phyloP scores from a whole-genome alignment of 495 filamentous ascomycete species.

The Aspergillus bridgeri region DNA sequence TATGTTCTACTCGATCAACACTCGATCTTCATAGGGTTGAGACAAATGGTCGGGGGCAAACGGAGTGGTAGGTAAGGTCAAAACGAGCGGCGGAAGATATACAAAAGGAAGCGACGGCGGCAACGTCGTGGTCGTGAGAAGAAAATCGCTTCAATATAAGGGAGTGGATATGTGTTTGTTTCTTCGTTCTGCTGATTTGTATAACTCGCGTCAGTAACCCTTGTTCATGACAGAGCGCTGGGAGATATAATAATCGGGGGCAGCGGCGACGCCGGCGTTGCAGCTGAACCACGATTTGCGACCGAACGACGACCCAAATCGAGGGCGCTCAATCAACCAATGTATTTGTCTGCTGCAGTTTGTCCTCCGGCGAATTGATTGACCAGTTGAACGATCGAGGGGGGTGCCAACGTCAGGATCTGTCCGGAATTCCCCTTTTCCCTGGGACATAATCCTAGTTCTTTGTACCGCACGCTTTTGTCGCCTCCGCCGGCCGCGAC shows the following conservation, averaged over 20 bases:
- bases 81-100: constrained; percentile 17
- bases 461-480: constrained; percentile 8
- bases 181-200: constrained; percentile 1
- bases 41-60: constrained; percentile 11
- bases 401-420: constrained; percentile 22
- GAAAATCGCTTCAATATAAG: background rate
- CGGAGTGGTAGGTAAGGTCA: constrained; percentile 1
- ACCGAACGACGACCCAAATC: background rate
- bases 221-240: background rate
- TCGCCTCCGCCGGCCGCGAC: constrained; percentile 7
- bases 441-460: constrained; percentile 17
- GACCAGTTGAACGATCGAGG: constrained; percentile 14
- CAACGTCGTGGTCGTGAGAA: constrained; percentile 6
- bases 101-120: constrained; percentile 6
- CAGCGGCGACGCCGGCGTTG: constrained; percentile 8
- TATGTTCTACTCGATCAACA: constrained; percentile 11
- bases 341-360: constrained; percentile 36
- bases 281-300: constrained; percentile 4
- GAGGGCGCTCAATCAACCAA: constrained; percentile 29
- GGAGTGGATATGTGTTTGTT: background rate
- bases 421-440: constrained; percentile 18
- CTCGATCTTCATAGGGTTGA: constrained; percentile 10
- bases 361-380: constrained; percentile 14
- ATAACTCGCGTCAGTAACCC: constrained; percentile 14
- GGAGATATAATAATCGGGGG: background rate